phyloP scores from a whole-genome alignment of 345 rosid genomes.

The Gossypium ekmanianum region DNA sequence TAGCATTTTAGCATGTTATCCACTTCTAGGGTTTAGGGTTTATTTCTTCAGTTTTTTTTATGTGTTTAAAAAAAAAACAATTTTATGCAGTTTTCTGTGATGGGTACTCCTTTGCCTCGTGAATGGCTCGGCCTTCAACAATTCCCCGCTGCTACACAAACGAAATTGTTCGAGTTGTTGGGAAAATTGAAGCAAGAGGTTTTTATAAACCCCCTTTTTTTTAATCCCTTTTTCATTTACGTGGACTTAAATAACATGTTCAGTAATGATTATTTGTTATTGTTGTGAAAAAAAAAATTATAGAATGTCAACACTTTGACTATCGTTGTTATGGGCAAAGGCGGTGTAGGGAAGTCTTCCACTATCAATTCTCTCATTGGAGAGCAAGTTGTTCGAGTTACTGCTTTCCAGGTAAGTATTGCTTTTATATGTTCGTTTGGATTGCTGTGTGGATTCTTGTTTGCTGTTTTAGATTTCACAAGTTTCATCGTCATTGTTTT shows the following conservation, averaged over 20 bases:
- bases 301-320: constrained; percentile 65
- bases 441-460: background rate
- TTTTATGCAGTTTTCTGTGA: constrained; percentile 21
- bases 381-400: constrained; percentile 73
- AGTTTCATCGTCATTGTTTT: background rate
- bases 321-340: constrained; percentile 82
- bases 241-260: background rate
- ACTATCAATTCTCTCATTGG: constrained; percentile 77
- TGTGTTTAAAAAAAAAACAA: background rate
- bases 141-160: constrained; percentile 68
- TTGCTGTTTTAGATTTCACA: background rate
- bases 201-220: constrained; percentile 8
- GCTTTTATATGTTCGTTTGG: background rate
- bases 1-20: background rate
- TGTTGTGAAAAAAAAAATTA: background rate
- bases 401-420: constrained; percentile 55
- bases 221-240: background rate
- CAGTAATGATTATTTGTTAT: background rate
- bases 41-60: background rate
- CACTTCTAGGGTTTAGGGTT: constrained; percentile 19
- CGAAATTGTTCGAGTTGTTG: constrained; percentile 56
- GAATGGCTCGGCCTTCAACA: constrained; percentile 80
- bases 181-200: constrained; percentile 74
- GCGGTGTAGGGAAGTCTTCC: constrained; percentile 83
- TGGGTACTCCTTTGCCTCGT: constrained; percentile 48